Evolutionary conservation across 2,329 filamentous ascomycete genomes (phyloP), one percentile per base, ranked within the genome.

Genomic region (Ceratocystis huliohia): DNA sequence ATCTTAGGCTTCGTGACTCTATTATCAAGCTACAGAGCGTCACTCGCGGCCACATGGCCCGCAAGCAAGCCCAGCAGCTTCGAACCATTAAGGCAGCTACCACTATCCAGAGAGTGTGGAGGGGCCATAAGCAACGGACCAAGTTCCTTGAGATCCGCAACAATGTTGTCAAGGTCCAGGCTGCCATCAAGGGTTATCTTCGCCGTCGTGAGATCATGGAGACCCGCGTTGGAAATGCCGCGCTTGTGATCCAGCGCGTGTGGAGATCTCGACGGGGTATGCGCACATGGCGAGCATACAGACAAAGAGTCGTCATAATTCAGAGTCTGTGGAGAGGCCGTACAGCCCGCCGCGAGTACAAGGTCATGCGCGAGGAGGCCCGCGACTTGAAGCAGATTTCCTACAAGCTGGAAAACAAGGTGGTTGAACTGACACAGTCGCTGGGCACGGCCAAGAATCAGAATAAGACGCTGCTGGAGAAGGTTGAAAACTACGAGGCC

Each of bases 351-450:
- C 84, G 82, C 70, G 86, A 84, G 62, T 99, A 99, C 82, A 97
- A 96, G 84, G 85, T 81, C 71, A 79, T 96, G 69, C 90, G 94
- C 71, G 92, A 96, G 77, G 94, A 99, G 77, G 94, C 94, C 70
- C 89, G 94, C 74, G 95, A 99, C 79, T 84, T 99, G 75, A 97
- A 97, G 82, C 93, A 97, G 77, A 99, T 99, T 71, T 97, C 94
- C 1, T 99, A 99, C 82, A 97, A 96, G 81, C 81, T 99, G 72
- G 94, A 99, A 77, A 97, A 99, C 83, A 99, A 99, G 85, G 94
- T 99, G 69, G 91, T 99, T 69, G 94, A 99, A 79, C 83, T 99
- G 73, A 99, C 94, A 1, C 94, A 99, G 76, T 90, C 88, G 63
- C 78, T 99, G 72, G 92, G 94, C 70, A 87, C 91, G 8, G 88